Percentiles rank a stretch among this genome's conserved stretches.
phyloP scores from a whole-genome alignment of 2,329 filamentous ascomycete species.

The Byssochlamys sp. region DNA sequence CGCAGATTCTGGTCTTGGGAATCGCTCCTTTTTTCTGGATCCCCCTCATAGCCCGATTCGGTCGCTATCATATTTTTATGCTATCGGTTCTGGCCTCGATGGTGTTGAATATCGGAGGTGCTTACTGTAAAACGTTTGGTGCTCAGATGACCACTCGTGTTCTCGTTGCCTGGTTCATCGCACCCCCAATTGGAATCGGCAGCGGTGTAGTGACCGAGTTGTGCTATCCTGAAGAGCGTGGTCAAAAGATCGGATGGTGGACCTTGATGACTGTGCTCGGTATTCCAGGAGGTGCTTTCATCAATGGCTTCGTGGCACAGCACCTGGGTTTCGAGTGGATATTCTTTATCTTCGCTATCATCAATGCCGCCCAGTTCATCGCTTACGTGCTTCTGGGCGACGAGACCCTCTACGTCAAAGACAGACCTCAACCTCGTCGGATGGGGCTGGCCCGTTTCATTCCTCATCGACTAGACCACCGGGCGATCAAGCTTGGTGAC shows the following conservation, averaged over 20 bases:
- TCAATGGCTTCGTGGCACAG: slow-evolving; percentile 35
- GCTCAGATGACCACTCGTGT: slow-evolving; percentile 42
- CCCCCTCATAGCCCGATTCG: slow-evolving; percentile 44
- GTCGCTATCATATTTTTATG: slow-evolving; percentile 44
- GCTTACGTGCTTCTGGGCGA: slow-evolving; percentile 44
- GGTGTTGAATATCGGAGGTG: slow-evolving; percentile 45
- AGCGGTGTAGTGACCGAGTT: slow-evolving; percentile 46
- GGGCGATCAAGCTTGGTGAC: slow-evolving; percentile 35
- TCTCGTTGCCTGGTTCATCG: slow-evolving; percentile 44
- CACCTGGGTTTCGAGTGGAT: slow-evolving; percentile 48
- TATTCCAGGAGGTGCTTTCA: slow-evolving; percentile 28
- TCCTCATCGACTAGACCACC: slow-evolving; percentile 39
- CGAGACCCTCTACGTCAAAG: slow-evolving; percentile 45
- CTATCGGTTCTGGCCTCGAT: slow-evolving; percentile 40
- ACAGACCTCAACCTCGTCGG: slow-evolving; percentile 13
- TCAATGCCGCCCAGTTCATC: slow-evolving; percentile 45
- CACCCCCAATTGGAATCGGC: slow-evolving; percentile 42
- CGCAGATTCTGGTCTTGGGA: slow-evolving; percentile 43
- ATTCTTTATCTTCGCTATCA: slow-evolving; percentile 49
- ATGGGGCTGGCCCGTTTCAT: slow-evolving; percentile 22
- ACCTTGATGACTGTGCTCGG: slow-evolving; percentile 41
- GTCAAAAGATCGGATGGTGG: slow-evolving; percentile 46
- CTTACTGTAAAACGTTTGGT: slow-evolving; percentile 37
- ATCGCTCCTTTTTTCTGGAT: slow-evolving; percentile 46
- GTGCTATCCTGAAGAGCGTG: slow-evolving; percentile 44